A percentile compares a stretch with the other conserved stretches of the same genome.
These are phyloP conservation scores for Cladosporium austrohemisphaericum DNA, from an alignment of 2,329 filamentous ascomycete genomes.

Conservation along the genomic window DNA sequence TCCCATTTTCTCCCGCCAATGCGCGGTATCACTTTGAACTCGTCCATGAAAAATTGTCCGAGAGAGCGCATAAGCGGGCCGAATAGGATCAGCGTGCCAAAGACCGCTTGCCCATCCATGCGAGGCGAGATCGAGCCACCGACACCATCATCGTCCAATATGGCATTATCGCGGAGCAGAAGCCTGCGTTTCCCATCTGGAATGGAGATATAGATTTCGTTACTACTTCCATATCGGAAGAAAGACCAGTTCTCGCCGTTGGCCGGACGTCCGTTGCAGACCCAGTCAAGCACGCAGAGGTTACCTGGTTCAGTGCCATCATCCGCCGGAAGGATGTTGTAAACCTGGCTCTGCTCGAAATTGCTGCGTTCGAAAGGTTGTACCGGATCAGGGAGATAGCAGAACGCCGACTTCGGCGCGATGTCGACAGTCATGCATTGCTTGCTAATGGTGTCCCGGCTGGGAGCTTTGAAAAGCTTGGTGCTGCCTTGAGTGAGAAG, in stretches of 20 bases:
- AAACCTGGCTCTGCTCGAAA: constrained; percentile 80
- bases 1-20: constrained; percentile 79
- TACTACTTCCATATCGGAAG: constrained; percentile 72
- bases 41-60: constrained; percentile 69
- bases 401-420: constrained; percentile 48
- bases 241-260: constrained; percentile 88
- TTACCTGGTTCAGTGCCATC: constrained; percentile 33
- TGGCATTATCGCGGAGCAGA: constrained; percentile 78
- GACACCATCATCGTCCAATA: constrained; percentile 51
- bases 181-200: constrained; percentile 50
- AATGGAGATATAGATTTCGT: constrained; percentile 70
- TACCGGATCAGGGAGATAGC: constrained; percentile 81
- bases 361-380: constrained; percentile 83
- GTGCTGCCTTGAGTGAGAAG: constrained; percentile 71
- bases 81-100: constrained; percentile 80
- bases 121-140: constrained; percentile 41
- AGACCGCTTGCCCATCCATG: constrained; percentile 71
- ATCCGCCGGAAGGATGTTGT: constrained; percentile 44
- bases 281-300: constrained; percentile 88
- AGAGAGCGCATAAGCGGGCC: constrained; percentile 66
- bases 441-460: constrained; percentile 36
- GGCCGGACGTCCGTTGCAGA: constrained; percentile 79
- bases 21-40: constrained; percentile 74
- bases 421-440: constrained; percentile 47
- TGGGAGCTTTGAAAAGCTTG: constrained; percentile 84